phyloP scores from a whole-genome alignment of 2,329 filamentous ascomycete genomes.

The Lachnellula cervina region DNA sequence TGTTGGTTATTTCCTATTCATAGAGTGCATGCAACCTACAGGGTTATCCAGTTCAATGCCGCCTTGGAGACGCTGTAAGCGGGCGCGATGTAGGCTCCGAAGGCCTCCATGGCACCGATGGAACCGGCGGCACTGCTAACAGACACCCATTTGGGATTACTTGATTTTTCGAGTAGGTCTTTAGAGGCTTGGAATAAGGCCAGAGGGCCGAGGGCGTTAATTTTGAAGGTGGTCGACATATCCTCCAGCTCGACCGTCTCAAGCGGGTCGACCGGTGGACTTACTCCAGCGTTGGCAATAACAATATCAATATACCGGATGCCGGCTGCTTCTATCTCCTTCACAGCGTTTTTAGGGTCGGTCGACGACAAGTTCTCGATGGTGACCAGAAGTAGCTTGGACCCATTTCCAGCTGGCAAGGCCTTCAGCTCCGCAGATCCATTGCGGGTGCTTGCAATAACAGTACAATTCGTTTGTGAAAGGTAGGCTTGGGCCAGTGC shows the following conservation, averaged over 20 bases:
- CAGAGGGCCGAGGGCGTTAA: background rate
- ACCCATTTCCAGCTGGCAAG: background rate
- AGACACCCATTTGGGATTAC: background rate
- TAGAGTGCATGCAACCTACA: background rate
- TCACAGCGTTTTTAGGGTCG: slow-evolving; percentile 26
- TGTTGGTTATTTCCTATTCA: background rate
- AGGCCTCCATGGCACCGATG: background rate
- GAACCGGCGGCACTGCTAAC: background rate
- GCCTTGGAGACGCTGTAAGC: background rate
- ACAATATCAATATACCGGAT: slow-evolving; percentile 33
- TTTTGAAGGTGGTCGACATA: background rate
- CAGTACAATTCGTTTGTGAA: background rate
- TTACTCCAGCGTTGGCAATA: slow-evolving; percentile 35
- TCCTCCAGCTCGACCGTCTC: background rate
- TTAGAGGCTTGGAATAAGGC: background rate
- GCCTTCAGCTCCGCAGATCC: background rate
- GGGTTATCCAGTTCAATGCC: background rate
- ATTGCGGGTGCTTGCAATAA: slow-evolving; percentile 1
- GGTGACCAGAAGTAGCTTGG: slow-evolving; percentile 2
- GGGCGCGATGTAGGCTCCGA: background rate
- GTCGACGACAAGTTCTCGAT: slow-evolving; percentile 5
- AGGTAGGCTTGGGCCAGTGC: background rate
- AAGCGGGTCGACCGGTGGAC: background rate
- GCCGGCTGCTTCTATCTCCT: slow-evolving; percentile 23
- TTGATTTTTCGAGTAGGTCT: background rate